phyloP scores from a whole-genome alignment of 2,329 filamentous ascomycete species.

The Microsporum canis region DNA sequence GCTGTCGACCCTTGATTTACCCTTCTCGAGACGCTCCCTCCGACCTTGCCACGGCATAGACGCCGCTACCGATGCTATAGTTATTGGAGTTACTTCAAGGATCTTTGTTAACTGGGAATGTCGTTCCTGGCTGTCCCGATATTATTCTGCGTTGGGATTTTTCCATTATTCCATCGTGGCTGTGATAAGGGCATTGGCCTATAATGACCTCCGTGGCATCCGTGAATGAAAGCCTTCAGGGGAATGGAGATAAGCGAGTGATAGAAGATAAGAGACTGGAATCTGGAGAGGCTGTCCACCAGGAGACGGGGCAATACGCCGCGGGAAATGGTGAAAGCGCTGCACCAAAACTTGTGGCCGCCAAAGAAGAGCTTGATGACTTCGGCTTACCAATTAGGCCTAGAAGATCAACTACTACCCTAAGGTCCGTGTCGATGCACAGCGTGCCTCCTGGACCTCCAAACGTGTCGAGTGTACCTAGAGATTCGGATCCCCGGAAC shows the following conservation, averaged over 20 bases:
- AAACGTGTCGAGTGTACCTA: not conserved
- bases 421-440: not conserved
- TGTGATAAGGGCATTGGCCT: not conserved
- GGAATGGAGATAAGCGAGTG: not conserved
- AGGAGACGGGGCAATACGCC: not conserved
- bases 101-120: not conserved
- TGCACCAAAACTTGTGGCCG: not conserved
- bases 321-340: not conserved
- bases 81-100: not conserved
- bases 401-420: not conserved
- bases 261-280: not conserved
- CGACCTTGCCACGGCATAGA: not conserved
- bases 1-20: no score
- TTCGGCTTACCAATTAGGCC: conserved; percentile 11
- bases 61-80: not conserved
- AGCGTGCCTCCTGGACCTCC: not conserved
- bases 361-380: conserved; percentile 10
- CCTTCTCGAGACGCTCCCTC: not conserved
- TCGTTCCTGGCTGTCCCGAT: not conserved
- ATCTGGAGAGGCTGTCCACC: not conserved
- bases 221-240: not conserved
- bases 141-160: not conserved
- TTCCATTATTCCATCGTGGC: not conserved
- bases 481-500: not conserved
- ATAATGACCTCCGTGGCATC: conserved; percentile 3